Base-by-base conservation (phyloP, 805 yeast species). In the Metahyphopichia silvanorum region DNA sequence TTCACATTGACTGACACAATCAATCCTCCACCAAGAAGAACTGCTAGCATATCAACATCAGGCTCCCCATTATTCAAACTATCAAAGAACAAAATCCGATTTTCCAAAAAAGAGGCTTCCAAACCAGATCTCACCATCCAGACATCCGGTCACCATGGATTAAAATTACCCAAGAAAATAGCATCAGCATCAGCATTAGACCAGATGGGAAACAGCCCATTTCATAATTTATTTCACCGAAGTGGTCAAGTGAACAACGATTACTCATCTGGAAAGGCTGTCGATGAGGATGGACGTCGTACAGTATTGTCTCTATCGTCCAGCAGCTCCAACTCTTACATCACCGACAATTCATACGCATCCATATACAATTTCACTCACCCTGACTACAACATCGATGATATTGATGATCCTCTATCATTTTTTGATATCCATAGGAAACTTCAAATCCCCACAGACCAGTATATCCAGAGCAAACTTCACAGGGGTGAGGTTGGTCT, bases 161-260 rank as follows among this genome's bases (percentile, higher is more conserved):
- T 49, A 16, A 47, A 45, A 30, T 46, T 46, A 1, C 47, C 57
- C 3, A 55, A 55, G 28, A 56, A 49, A 35, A 49, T 53, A 7
- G 30, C 49, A 8, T 52, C 43, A 18, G 27, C 27, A 4, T 17
- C 11, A 21, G 18, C 13, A 15, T 32, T 24, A 3, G 33, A 34
- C 9, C 14, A 21, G 4, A 24, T 22, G 21, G 7, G 39, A 17
- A 44, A 42, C 29, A 59, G 66, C 0, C 66, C 66, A 5, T 44
- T 62, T 29, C 66, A 60, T 19, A 57, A 35, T 30, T 45, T 60
- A n/a, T 62, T 62, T 30, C 65, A 60, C 27, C 41, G 64, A 27
- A 51, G 50, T 27, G 31, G 51, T 10, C 50, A 41, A 15, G 26
- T 37, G 13, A 14, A 26, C 4, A 36, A 33, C 27, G 11, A 31